Base-by-base conservation (phyloP, 108 stramenopile species). In the Pseudonitzschia pungens region DNA sequence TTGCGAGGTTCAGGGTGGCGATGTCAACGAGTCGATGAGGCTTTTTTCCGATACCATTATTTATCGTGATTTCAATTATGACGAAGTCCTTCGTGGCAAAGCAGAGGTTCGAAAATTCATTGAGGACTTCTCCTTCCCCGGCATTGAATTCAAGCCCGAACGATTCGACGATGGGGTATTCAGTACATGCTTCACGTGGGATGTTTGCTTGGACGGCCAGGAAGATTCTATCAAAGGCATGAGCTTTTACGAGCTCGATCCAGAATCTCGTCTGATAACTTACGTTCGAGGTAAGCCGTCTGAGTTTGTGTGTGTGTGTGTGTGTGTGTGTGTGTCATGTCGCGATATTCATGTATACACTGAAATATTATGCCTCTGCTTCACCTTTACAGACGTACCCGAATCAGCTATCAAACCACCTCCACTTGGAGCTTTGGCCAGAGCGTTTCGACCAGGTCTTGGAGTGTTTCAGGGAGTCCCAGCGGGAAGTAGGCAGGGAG, bases 151-250 rank as follows among this genome's bases (percentile, higher is more conserved):
- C 74, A 57, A 70, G 16, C 74, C 87, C 5, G 77, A 87, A 36
- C 57, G 84, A 42, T 85, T 89, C 72, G 86, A 87, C 73, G 91
- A 92, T 81, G 91, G 91, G 12, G 52, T 79, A 2, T 42, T 68
- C 29, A 79, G 81, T 42, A 83, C 87, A 21, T 89, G 91, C 71
- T 92, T 92, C 52, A 92, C 87, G 44, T 92, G 91, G 91, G 88
- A 92, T 29, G 86, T 92, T 7, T 67, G 82, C 28, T 59, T 92
- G 66, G 85, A 77, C 16, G 88, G 82, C 27, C 82, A 83, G 29
- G 75, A 77, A 14, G 82, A 86, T 50, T 66, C 91, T n/a, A 81
- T 89, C 70, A 89, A 88, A 75, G 91, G 91, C 15, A 86, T 92
- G 56, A 86, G 84, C 50, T 92, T 92, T 70, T 92, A 92, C 62